Conservation (phyloP, 2,329 filamentous ascomycete genomes). For the Anthostomella pinea region DNA sequence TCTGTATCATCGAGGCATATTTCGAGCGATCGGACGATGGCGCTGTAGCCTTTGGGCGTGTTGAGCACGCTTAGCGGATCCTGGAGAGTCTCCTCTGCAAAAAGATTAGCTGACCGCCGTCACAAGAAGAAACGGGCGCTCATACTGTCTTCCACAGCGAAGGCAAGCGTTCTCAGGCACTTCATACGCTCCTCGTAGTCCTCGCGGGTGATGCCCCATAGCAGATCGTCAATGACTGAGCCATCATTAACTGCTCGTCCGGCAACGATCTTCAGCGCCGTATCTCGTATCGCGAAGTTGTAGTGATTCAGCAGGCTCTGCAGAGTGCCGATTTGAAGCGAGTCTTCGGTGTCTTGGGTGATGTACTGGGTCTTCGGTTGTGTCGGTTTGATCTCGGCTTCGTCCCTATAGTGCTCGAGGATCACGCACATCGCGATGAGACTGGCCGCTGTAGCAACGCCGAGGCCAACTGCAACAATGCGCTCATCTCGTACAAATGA, state of each 20-base stretch:
- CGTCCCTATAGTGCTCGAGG: constrained; percentile 58
- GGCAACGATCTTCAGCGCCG: constrained; percentile 58
- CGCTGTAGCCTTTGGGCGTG: constrained; percentile 49
- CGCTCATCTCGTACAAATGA: constrained; percentile 48
- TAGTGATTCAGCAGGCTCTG: constrained; percentile 66
- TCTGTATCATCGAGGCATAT: constrained; percentile 49
- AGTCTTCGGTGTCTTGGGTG: constrained; percentile 72
- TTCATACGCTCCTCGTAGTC: constrained; percentile 58
- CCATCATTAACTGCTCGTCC: constrained; percentile 59
- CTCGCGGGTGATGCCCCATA: constrained; percentile 57
- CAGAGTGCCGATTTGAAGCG: constrained; percentile 63
- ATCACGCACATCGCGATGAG: constrained; percentile 55
- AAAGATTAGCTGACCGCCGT: constrained; percentile 31
- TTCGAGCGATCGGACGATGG: constrained; percentile 60
- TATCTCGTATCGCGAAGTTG: constrained; percentile 69
- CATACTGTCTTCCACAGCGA: constrained; percentile 50
- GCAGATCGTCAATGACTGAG: constrained; percentile 46
- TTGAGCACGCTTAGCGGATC: constrained; percentile 48
- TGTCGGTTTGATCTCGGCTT: constrained; percentile 63
- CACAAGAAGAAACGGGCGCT: constrained; percentile 19
- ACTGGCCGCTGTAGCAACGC: constrained; percentile 57
- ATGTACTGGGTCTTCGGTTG: constrained; percentile 70
- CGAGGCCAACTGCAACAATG: constrained; percentile 51
- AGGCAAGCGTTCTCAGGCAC: constrained; percentile 54
- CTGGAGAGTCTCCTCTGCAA: constrained; percentile 26